phyloP scores from a whole-genome alignment of 2,329 filamentous ascomycete species.

The Pseudogymnoascus sp. region DNA sequence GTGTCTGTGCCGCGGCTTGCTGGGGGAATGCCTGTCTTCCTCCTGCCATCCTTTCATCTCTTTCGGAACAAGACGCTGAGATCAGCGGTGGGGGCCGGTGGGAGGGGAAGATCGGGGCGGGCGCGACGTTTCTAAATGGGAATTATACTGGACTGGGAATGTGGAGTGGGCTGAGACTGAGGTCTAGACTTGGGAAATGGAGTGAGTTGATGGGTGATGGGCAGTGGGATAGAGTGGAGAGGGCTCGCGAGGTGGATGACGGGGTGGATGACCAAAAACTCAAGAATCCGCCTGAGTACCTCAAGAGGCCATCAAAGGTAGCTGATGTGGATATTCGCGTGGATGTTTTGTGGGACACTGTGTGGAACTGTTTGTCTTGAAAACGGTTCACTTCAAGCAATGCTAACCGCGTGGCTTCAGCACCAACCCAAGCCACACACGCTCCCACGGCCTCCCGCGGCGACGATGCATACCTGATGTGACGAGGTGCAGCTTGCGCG shows the following conservation, averaged over 20 bases:
- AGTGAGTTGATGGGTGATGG: neutral
- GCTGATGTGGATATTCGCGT: neutral
- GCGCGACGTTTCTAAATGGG: slow-evolving; percentile 3
- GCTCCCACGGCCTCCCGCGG: neutral
- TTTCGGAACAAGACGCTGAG: neutral
- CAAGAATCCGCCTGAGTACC: neutral
- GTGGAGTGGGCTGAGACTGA: slow-evolving; percentile 4
- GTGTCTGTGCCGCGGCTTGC: neutral
- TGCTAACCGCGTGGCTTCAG: slow-evolving; percentile 5
- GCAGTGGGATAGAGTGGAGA: neutral
- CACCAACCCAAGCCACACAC: neutral
- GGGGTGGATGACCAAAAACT: neutral
- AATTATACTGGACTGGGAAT: neutral
- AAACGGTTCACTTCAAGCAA: neutral
- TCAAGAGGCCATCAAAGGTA: neutral
- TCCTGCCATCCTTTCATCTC: neutral
- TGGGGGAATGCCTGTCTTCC: neutral
- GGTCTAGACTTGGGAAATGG: neutral
- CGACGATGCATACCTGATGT: neutral
- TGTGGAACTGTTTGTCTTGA: neutral
- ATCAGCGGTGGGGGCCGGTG: neutral
- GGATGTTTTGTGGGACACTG: neutral
- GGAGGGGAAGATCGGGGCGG: neutral
- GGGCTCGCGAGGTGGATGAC: neutral
- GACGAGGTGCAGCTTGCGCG: neutral